Conservation (phyloP, 2,329 filamentous ascomycete species). For the Aureobasidium subglaciale region DNA sequence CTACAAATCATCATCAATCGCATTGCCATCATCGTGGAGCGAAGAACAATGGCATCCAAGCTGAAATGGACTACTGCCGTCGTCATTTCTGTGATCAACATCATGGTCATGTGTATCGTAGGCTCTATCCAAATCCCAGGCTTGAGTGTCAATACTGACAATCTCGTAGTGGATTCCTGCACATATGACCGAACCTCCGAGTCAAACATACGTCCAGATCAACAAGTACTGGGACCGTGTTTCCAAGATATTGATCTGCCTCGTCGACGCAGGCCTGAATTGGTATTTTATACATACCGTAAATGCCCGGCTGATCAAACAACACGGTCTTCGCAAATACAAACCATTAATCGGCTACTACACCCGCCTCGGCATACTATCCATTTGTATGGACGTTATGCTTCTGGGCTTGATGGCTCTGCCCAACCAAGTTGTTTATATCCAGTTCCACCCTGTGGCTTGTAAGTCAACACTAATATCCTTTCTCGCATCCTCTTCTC, state of each 20-base stretch:
- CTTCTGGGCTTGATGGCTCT: conserved; percentile 14
- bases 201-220: conserved; percentile 24
- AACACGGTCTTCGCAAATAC: conserved; percentile 46
- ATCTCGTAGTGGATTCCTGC: conserved; percentile 31
- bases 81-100: conserved; percentile 32
- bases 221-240: conserved; percentile 35
- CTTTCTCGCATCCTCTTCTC: too few relatives aligned
- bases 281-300: conserved; percentile 38
- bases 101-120: conserved; percentile 22
- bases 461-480: neutral
- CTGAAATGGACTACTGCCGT: conserved; percentile 33
- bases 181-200: conserved; percentile 27
- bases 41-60: conserved; percentile 21
- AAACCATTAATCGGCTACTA: conserved; percentile 45
- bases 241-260: conserved; percentile 32
- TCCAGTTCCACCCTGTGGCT: conserved; percentile 40
- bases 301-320: conserved; percentile 38
- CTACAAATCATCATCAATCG: conserved; percentile 36
- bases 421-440: conserved; percentile 28
- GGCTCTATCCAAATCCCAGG: too few relatives aligned
- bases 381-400: conserved; percentile 42
- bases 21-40: conserved; percentile 23
- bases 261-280: conserved; percentile 32
- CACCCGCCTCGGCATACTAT: conserved; percentile 43
- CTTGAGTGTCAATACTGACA: neutral